phyloP scores from a whole-genome alignment of 768 basidiomycete species.

The Leccinellum albellum region DNA sequence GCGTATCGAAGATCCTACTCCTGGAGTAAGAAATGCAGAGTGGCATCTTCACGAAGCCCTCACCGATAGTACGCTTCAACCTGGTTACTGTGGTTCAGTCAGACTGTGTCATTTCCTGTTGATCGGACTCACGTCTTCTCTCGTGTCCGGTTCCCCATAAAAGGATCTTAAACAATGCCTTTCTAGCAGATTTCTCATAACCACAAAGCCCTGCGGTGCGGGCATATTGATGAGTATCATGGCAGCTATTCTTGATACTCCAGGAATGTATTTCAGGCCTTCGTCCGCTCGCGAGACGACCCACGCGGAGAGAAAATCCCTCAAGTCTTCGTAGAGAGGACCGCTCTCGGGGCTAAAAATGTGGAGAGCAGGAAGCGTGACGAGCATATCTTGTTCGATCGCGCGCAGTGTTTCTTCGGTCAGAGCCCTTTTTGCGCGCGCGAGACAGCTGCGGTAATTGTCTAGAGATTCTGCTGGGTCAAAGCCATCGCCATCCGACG shows the following conservation, averaged over 20 bases:
- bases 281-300: slow-evolving; percentile 82
- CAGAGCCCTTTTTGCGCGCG: slow-evolving; percentile 71
- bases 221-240: slow-evolving; percentile 87
- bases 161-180: slow-evolving; percentile 83
- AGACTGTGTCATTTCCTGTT: slow-evolving; percentile 19
- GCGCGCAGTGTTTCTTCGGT: slow-evolving; percentile 49
- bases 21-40: slow-evolving; percentile 11
- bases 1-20: slow-evolving; percentile 82
- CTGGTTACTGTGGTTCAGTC: slow-evolving; percentile 39
- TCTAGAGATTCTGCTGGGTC: slow-evolving; percentile 34
- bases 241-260: slow-evolving; percentile 72
- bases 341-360: slow-evolving; percentile 76
- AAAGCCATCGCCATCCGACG: not conserved
- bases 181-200: slow-evolving; percentile 82
- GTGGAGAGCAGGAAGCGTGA: slow-evolving; percentile 72
- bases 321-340: slow-evolving; percentile 76
- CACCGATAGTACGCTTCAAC: slow-evolving; percentile 91
- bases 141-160: slow-evolving; percentile 64
- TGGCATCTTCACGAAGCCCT: slow-evolving; percentile 1
- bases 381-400: slow-evolving; percentile 72
- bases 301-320: slow-evolving; percentile 85
- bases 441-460: slow-evolving; percentile 64
- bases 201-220: slow-evolving; percentile 67
- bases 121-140: slow-evolving; percentile 68
- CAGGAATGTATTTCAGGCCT: slow-evolving; percentile 69